Evolutionary conservation across 2,329 filamentous ascomycete genomes (phyloP), one percentile per base, ranked within the genome.

Genomic region (Meredithiella fracta): DNA sequence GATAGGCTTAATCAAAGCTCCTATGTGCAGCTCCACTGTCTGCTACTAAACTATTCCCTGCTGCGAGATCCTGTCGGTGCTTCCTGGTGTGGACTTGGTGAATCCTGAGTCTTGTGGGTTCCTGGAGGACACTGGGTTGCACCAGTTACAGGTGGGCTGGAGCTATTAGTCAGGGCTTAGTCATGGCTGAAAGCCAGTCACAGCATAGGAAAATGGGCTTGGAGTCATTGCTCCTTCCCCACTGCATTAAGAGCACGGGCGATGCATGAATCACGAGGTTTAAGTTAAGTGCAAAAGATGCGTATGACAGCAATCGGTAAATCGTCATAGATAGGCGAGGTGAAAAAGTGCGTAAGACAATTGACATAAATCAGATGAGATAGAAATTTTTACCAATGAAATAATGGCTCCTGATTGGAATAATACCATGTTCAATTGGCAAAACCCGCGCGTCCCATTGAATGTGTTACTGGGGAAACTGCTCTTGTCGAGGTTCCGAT

Each of bases 401-500:
- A 34, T 34, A 11, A 11, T 34, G 29, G 11, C 11, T 34, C 29
- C 5, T 34, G 11, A 34, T 11, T 34, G 29, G 11, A 5, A 11
- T 34, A 34, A 11, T 34, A 34, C n/a, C 5, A 34, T 34, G 29
- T 11, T 34, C 11, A 49, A 20, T 26, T 49, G 9, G 22, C 15
- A n/a, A 26, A 49, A 22, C 23, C 7, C 15, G 38, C 6, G 11
- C 5, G 38, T 7, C 38, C 38, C 15, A 7, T 42, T 15, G n/a
- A 42, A 20, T 5, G 15, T n/a, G 23, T 23, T 23, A 9, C 20
- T 49, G 8, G 44, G 44, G 44, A 25, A 38, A 40, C 14, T 53
- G 51, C 51, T 50, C 50, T 31, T 31, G 23, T 29, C 56, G 56
- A n/a, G n/a, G 56, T 51, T 58, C 56, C 56, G 56, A 58, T 58